Conservation (phyloP, 495 filamentous ascomycete species). For the Lepidopterella palustris region DNA sequence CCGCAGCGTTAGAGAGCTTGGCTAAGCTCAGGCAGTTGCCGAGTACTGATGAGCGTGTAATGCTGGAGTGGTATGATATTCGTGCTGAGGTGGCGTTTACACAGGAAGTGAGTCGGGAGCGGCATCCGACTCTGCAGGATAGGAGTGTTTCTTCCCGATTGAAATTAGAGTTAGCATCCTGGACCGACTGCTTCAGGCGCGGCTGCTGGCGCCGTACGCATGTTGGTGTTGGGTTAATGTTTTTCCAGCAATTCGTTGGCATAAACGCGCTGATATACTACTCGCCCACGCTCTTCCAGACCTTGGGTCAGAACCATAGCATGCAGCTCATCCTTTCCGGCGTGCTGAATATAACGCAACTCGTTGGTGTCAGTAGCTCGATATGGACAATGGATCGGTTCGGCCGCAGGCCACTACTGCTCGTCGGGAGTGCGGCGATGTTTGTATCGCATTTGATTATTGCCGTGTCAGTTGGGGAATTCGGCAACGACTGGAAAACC, state of each 20-base stretch:
- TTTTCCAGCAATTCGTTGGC: conserved; percentile 45
- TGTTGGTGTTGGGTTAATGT: conserved; percentile 49
- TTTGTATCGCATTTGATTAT: conserved; percentile 32
- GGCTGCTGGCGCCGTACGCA: conserved; percentile 52
- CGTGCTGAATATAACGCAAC: conserved; percentile 49
- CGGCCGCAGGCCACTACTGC: conserved; percentile 29
- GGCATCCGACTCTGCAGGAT: conserved; percentile 28
- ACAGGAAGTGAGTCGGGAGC: conserved; percentile 23
- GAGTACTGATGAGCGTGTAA: conserved; percentile 24
- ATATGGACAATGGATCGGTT: conserved; percentile 33
- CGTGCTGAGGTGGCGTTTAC: conserved; percentile 30
- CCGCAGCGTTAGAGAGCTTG: conserved; percentile 28
- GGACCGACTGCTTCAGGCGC: conserved; percentile 34
- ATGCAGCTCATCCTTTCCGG: conserved; percentile 50
- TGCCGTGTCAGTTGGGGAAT: conserved; percentile 32
- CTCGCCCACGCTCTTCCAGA: conserved; percentile 51
- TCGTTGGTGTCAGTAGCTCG: conserved; percentile 25
- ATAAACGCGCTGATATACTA: conserved; percentile 45
- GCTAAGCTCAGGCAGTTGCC: conserved; percentile 29
- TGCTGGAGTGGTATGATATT: conserved; percentile 33
- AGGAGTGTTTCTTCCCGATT: conserved; percentile 4
- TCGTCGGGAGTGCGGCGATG: conserved; percentile 29
- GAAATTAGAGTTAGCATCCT: conserved; percentile 25
- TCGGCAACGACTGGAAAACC: conserved; percentile 19
- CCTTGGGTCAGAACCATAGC: conserved; percentile 49